A percentile compares a stretch with the other conserved stretches of the same genome.
phyloP scores from a whole-genome alignment of 2,329 filamentous ascomycete species.

The Stachybotrys chartarum region DNA sequence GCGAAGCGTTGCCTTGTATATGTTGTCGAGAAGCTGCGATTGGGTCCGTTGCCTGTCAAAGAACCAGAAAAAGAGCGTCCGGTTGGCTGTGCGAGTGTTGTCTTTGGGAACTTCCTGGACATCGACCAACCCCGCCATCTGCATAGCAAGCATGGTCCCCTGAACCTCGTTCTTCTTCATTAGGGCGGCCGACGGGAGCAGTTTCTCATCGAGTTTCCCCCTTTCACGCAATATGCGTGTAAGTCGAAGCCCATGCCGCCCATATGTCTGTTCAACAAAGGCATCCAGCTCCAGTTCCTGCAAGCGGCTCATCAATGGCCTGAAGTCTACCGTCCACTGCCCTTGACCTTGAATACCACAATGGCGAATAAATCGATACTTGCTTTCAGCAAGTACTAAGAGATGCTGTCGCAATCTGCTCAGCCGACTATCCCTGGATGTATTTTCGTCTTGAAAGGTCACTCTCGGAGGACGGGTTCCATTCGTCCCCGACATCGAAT shows the following conservation, averaged over 20 bases:
- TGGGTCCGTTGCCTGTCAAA: slow-evolving; percentile 72
- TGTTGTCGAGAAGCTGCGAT: slow-evolving; percentile 65
- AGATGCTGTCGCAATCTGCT: slow-evolving; percentile 65
- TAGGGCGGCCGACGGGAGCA: slow-evolving; percentile 70
- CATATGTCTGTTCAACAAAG: slow-evolving; percentile 71
- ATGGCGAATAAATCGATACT: slow-evolving; percentile 60
- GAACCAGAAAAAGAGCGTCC: slow-evolving; percentile 88
- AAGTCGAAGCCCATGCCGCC: slow-evolving; percentile 71
- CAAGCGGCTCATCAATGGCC: slow-evolving; percentile 61
- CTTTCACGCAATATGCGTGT: slow-evolving; percentile 77
- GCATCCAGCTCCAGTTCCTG: slow-evolving; percentile 75
- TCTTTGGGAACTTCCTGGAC: slow-evolving; percentile 93
- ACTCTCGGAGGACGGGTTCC: slow-evolving; percentile 34
- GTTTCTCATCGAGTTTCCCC: slow-evolving; percentile 93
- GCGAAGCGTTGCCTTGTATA: slow-evolving; percentile 85
- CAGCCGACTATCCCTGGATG: slow-evolving; percentile 37
- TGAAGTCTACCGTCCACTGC: slow-evolving; percentile 80
- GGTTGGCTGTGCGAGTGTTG: slow-evolving; percentile 69
- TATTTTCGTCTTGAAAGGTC: slow-evolving; percentile 42
- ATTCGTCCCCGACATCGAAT: slow-evolving; percentile 21
- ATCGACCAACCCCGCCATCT: slow-evolving; percentile 79
- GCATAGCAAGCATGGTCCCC: slow-evolving; percentile 76
- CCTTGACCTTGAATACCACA: slow-evolving; percentile 56
- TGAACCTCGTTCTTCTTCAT: slow-evolving; percentile 83
- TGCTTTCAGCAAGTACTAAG: slow-evolving; percentile 63